Percentiles rank a stretch among this genome's conserved stretches.
Evolutionary conservation across 768 basidiomycete species (phyloP).

Genomic region (Ramaria sp.): DNA sequence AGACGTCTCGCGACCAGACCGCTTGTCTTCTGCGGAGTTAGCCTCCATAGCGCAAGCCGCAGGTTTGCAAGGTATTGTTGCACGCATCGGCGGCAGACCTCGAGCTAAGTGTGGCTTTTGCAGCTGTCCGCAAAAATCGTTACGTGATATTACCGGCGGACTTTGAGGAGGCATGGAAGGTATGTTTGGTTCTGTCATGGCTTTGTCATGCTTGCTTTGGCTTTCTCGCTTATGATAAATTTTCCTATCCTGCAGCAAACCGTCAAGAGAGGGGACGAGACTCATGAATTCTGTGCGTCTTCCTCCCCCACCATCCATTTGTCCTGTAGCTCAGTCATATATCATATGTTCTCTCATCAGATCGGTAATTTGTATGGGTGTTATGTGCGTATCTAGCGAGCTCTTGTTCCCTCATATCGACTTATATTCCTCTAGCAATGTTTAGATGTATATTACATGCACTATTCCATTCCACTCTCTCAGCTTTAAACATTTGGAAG

Average conservation of each 20-base stretch:
- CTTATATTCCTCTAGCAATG: neutral
- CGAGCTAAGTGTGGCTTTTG: neutral
- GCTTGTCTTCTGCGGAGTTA: constrained; percentile 92
- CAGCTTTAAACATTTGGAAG: neutral
- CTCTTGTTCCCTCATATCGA: neutral
- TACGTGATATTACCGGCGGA: constrained; percentile 95
- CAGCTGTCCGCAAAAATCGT: constrained; percentile 95
- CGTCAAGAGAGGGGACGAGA: constrained; percentile 93
- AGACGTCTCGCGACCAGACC: constrained; percentile 97
- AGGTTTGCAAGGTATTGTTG: constrained; percentile 73
- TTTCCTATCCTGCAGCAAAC: constrained; percentile 59
- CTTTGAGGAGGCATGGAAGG: constrained; percentile 99
- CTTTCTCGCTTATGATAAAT: constrained; percentile 23
- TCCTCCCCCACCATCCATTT: neutral
- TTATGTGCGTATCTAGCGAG: neutral
- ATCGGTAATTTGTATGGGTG: constrained; percentile 10
- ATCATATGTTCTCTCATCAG: constrained; percentile 3
- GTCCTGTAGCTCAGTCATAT: constrained; percentile 7
- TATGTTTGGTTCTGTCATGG: constrained; percentile 51
- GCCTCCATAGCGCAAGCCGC: constrained; percentile 94
- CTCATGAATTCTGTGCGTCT: constrained; percentile 83
- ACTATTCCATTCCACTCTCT: neutral
- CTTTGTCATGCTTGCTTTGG: constrained; percentile 14
- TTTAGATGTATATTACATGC: neutral
- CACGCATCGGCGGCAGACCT: neutral